Percentiles rank a stretch among this genome's conserved stretches.
phyloP scores from a whole-genome alignment of 2,329 filamentous ascomycete genomes.

The Huntiella omanensis region DNA sequence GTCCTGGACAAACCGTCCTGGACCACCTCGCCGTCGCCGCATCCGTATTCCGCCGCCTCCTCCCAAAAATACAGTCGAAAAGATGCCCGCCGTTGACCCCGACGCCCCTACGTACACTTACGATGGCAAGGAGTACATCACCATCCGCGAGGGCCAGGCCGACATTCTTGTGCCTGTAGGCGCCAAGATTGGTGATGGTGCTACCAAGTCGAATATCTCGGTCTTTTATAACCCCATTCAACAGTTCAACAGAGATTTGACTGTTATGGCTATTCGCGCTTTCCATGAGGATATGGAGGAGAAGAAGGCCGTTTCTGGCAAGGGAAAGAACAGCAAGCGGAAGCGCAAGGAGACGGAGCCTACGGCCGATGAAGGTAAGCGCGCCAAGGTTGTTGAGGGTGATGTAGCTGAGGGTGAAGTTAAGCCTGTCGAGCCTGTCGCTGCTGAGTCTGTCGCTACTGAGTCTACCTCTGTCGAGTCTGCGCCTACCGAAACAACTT shows the following conservation, averaged over 20 bases:
- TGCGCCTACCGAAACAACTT: neutral
- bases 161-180: constrained; percentile 34
- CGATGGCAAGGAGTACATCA: constrained; percentile 31
- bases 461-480: neutral
- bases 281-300: constrained; percentile 52
- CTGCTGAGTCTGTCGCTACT: neutral
- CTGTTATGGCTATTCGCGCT: constrained; percentile 75
- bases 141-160: constrained; percentile 36
- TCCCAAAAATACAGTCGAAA: neutral
- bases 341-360: constrained; percentile 23
- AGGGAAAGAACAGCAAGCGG: constrained; percentile 19
- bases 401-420: neutral
- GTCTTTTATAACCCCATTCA: constrained; percentile 99
- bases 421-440: neutral
- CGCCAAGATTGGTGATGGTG: constrained; percentile 30
- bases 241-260: constrained; percentile 94
- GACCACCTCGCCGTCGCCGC: neutral
- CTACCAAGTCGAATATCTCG: constrained; percentile 39
- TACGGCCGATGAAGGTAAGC: constrained; percentile 24
- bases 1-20: neutral
- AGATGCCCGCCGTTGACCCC: constrained; percentile 6
- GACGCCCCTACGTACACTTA: constrained; percentile 8
- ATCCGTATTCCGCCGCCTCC: neutral
- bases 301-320: constrained; percentile 21
- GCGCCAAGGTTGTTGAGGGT: constrained; percentile 13